Evolutionary conservation across 176 grass and related monocot genomes (phyloP).

Genomic region (Pontederia crassipes): DNA sequence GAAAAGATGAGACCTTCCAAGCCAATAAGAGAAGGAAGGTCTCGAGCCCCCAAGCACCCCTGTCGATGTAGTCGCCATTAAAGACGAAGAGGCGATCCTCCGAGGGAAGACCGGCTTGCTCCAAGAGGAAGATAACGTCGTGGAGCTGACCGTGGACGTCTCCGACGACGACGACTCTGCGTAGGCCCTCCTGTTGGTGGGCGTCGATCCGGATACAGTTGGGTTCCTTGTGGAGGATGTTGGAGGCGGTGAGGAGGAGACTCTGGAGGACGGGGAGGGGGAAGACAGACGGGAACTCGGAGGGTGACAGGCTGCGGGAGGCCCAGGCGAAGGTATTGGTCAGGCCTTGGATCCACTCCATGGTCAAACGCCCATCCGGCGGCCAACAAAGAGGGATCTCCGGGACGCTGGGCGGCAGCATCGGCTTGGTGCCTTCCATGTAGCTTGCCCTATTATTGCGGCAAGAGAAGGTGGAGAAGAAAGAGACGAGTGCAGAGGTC

Average conservation of each 20-base stretch:
- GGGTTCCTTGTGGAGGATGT: slow-evolving; percentile 76
- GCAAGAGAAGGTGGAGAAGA: too few relatives aligned
- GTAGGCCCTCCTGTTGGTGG: slow-evolving; percentile 17
- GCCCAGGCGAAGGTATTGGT: slow-evolving; percentile 55
- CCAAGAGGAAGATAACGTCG: slow-evolving; percentile 84
- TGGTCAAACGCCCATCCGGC: slow-evolving; percentile 33
- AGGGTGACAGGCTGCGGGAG: slow-evolving; percentile 57
- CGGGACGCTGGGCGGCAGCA: slow-evolving; percentile 4
- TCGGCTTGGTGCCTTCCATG: background rate
- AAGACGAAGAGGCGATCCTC: slow-evolving; percentile 84
- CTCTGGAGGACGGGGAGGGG: slow-evolving; percentile 43
- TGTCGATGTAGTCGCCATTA: slow-evolving; percentile 92
- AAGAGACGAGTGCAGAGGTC: too few relatives aligned
- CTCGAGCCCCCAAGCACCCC: slow-evolving; percentile 91
- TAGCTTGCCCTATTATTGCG: background rate
- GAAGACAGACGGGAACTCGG: slow-evolving; percentile 47
- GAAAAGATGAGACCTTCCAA: slow-evolving; percentile 66
- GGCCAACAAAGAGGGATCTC: slow-evolving; percentile 48
- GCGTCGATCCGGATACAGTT: slow-evolving; percentile 63
- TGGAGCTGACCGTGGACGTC: slow-evolving; percentile 98
- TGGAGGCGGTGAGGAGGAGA: slow-evolving; percentile 56
- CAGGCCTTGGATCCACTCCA: slow-evolving; percentile 50
- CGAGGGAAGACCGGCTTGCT: slow-evolving; percentile 67
- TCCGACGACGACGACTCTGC: slow-evolving; percentile 64
- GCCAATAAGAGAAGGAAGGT: slow-evolving; percentile 77